Evolutionary conservation across 768 basidiomycete genomes (phyloP).

Genomic region (Trametes villosa): DNA sequence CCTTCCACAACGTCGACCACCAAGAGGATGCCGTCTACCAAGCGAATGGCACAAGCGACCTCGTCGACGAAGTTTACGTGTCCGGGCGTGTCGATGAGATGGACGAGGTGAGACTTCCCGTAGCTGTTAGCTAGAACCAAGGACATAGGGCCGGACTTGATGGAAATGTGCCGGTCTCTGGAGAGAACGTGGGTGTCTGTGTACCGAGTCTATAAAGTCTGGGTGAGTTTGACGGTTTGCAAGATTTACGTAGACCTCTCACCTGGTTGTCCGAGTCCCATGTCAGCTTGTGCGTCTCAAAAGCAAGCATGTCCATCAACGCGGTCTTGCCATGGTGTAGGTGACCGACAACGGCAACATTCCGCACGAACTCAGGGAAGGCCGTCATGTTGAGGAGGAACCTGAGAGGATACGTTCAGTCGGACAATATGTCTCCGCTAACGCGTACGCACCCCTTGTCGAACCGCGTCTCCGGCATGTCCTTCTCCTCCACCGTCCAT

Average conservation of each 20-base stretch:
- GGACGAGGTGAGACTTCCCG: slow-evolving; percentile 92
- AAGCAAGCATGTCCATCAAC: slow-evolving; percentile 94
- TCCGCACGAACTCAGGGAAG: slow-evolving; percentile 94
- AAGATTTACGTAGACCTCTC: slow-evolving; percentile 29
- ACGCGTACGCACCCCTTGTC: slow-evolving; percentile 87
- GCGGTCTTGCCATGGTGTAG: slow-evolving; percentile 98
- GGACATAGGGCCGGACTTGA: slow-evolving; percentile 98
- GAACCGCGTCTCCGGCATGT: slow-evolving; percentile 95
- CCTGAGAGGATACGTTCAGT: slow-evolving; percentile 43
- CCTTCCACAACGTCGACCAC: slow-evolving; percentile 99
- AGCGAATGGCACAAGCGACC: slow-evolving; percentile 83
- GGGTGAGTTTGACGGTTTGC: no score
- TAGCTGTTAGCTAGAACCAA: slow-evolving; percentile 81
- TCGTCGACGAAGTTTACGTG: slow-evolving; percentile 99
- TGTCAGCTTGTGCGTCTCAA: slow-evolving; percentile 92
- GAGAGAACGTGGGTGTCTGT: slow-evolving; percentile 95
- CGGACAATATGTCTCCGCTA: background rate
- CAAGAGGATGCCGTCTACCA: slow-evolving; percentile 89
- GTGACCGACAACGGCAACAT: slow-evolving; percentile 95
- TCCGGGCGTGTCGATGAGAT: slow-evolving; percentile 96
- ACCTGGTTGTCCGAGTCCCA: slow-evolving; percentile 94
- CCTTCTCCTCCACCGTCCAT: slow-evolving; percentile 95
- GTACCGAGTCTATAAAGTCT: slow-evolving; percentile 78
- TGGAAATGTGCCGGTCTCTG: slow-evolving; percentile 86
- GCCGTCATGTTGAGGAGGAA: slow-evolving; percentile 91